Evolutionary conservation across 345 rosid species (phyloP).

Genomic region (Lenwebbia sp.): DNA sequence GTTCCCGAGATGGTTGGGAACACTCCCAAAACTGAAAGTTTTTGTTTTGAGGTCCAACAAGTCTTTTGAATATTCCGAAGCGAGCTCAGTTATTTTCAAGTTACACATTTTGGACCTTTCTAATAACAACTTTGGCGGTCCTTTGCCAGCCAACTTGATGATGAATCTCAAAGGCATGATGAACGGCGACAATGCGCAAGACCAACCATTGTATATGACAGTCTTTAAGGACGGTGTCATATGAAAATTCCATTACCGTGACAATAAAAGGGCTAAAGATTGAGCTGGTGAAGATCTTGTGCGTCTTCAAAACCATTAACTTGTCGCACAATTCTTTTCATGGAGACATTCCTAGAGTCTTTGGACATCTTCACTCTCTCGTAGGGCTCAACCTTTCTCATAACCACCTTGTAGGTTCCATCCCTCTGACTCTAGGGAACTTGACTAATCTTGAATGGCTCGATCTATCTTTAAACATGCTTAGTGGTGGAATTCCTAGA

Average conservation of each 20-base stretch:
- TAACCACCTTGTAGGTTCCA: neutral
- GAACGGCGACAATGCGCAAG: rapidly evolving
- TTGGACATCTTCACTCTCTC: neutral
- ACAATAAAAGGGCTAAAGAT: rapidly evolving
- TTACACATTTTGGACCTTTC: neutral
- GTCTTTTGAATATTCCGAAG: neutral
- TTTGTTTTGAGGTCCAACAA: neutral
- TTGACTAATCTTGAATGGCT: neutral
- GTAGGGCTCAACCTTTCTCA: neutral
- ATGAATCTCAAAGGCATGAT: neutral
- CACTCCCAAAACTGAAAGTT: rapidly evolving
- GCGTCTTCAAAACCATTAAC: neutral
- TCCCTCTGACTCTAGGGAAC: neutral
- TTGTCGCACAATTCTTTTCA: neutral
- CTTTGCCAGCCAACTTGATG: neutral
- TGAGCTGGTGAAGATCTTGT: neutral
- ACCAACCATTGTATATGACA: rapidly evolving
- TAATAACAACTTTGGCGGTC: neutral
- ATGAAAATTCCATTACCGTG: neutral
- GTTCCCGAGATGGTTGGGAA: neutral
- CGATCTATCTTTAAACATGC: neutral
- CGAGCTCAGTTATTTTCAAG: neutral
- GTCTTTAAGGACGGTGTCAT: rapidly evolving
- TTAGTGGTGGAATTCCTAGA: neutral
- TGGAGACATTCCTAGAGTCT: neutral